Evolutionary conservation across 306 rosid species (phyloP).

Genomic region (Trifolium repens): DNA sequence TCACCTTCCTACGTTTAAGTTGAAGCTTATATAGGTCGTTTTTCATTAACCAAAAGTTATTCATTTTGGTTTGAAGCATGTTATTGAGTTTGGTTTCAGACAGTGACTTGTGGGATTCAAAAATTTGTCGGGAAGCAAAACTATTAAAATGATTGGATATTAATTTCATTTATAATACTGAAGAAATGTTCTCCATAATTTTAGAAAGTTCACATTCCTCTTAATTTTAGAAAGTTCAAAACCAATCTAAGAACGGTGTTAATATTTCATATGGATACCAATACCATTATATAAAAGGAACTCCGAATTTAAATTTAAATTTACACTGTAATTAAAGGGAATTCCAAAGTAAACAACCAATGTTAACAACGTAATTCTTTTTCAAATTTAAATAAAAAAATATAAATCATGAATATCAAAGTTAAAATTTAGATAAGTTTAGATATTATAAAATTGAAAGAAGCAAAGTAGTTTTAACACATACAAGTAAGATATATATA

Average conservation of each 20-base stretch:
- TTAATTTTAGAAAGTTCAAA: conserved; percentile 10
- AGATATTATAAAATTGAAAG: background rate
- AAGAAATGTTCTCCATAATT: conserved; percentile 29
- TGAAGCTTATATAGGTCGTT: conserved; percentile 23
- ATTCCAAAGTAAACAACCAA: background rate
- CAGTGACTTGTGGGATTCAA: background rate
- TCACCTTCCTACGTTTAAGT: conserved; percentile 18
- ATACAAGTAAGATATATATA: background rate
- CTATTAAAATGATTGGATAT: conserved; percentile 14
- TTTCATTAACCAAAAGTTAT: conserved; percentile 18
- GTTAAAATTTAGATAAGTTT: background rate
- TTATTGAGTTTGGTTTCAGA: conserved; percentile 15
- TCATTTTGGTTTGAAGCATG: conserved; percentile 18
- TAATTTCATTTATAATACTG: conserved; percentile 15
- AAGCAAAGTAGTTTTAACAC: background rate
- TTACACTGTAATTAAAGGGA: background rate
- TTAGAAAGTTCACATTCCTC: conserved; percentile 16
- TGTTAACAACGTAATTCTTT: background rate
- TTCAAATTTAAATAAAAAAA: background rate
- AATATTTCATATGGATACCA: conserved; percentile 3
- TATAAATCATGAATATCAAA: background rate
- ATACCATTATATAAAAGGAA: background rate
- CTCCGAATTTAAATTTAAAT: background rate
- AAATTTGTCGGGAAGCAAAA: background rate
- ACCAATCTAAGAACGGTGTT: conserved; percentile 8